phyloP scores from a whole-genome alignment of 352 stramenopile species.

The Phytophthora kernoviae region DNA sequence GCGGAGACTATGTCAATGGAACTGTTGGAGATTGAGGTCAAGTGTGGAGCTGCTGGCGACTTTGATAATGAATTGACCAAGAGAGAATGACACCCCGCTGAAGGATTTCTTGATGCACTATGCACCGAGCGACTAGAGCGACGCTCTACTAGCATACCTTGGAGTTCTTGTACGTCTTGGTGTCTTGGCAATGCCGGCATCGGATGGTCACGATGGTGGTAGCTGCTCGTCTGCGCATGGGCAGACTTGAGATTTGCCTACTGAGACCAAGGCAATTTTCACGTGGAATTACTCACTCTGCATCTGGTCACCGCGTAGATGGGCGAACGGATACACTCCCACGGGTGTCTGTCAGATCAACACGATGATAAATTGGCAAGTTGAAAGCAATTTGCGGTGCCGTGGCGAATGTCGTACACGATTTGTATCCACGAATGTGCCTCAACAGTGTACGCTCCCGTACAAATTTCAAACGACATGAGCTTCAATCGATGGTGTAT shows the following conservation, averaged over 20 bases:
- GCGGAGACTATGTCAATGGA: neutral
- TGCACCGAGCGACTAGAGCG: neutral
- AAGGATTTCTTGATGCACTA: too few relatives aligned
- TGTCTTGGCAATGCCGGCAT: too few relatives aligned
- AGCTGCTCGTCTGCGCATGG: slow-evolving; percentile 3
- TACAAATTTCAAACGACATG: neutral
- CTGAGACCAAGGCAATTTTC: neutral
- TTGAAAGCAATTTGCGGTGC: neutral
- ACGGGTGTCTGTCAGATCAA: neutral
- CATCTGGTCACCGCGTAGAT: neutral
- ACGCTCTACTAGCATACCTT: neutral
- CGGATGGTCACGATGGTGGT: neutral
- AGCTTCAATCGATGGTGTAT: neutral
- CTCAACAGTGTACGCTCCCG: too few relatives aligned
- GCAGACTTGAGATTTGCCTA: neutral
- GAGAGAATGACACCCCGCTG: neutral
- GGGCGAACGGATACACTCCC: slow-evolving; percentile 2
- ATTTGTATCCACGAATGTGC: too few relatives aligned
- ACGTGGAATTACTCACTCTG: neutral
- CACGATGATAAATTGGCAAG: neutral
- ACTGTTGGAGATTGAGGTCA: slow-evolving; percentile 1
- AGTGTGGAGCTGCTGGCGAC: slow-evolving; percentile 1
- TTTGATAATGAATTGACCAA: slow-evolving; percentile 14
- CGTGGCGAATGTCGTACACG: too few relatives aligned
- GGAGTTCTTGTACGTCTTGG: neutral